phyloP scores from a whole-genome alignment of 805 yeast species.

The Kuraishia capsulata region DNA sequence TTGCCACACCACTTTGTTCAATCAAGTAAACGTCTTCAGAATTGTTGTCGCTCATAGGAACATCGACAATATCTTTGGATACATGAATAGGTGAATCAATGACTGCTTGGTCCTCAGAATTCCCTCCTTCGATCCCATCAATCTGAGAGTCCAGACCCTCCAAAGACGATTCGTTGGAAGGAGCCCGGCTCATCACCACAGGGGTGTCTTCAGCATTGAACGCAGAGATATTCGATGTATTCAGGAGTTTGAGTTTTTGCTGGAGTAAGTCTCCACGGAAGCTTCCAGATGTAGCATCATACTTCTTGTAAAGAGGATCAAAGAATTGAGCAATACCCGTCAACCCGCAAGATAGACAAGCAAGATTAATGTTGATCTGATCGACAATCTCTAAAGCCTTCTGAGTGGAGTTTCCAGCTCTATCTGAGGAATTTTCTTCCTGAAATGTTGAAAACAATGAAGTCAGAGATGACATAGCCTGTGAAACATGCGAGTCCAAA shows the following conservation, averaged over 20 bases:
- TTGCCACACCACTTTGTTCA: background rate
- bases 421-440: background rate
- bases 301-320: slow-evolving; percentile 49
- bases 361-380: slow-evolving; percentile 38
- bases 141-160: background rate
- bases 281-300: slow-evolving; percentile 7
- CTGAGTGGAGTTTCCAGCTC: background rate
- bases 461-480: background rate
- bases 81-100: no score
- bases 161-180: background rate
- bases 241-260: slow-evolving; percentile 16
- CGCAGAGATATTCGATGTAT: background rate
- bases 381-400: slow-evolving; percentile 3
- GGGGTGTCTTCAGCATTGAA: background rate
- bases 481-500: slow-evolving; percentile 1
- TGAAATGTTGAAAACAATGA: background rate
- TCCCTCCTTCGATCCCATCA: background rate
- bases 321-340: slow-evolving; percentile 63
- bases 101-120: background rate
- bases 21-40: background rate
- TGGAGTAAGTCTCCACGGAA: background rate
- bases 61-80: background rate
- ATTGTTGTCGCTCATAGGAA: background rate
- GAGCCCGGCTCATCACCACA: background rate
- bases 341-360: slow-evolving; percentile 47